These are phyloP conservation scores for Apiospora marii DNA, from an alignment of 2,329 filamentous ascomycete genomes.

Conservation along the genomic window DNA sequence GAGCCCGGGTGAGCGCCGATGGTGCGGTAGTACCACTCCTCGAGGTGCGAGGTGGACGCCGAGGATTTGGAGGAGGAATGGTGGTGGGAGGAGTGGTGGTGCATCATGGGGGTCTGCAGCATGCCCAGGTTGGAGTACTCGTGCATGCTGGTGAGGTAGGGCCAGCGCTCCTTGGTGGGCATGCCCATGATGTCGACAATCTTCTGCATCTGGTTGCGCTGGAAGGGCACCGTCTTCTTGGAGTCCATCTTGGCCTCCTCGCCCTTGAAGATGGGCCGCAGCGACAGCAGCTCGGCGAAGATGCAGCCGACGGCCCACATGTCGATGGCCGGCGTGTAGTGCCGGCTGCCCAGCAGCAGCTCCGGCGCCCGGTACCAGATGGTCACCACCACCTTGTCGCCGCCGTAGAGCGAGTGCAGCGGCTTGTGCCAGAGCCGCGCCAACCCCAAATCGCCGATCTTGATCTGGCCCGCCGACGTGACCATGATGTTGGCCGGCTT, in stretches of 20 bases:
- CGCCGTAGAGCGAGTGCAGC: slow-evolving; percentile 86
- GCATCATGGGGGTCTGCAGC: slow-evolving; percentile 58
- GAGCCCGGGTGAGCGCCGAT: slow-evolving; percentile 40
- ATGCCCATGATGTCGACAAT: slow-evolving; percentile 96
- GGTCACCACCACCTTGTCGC: slow-evolving; percentile 97
- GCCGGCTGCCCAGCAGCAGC: slow-evolving; percentile 87
- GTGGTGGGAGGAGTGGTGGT: slow-evolving; percentile 52
- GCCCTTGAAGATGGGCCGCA: slow-evolving; percentile 96
- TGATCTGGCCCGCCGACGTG: slow-evolving; percentile 86
- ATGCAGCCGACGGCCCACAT: slow-evolving; percentile 99
- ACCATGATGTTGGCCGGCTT: slow-evolving; percentile 99
- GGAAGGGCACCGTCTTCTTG: slow-evolving; percentile 97
- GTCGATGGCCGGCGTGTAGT: slow-evolving; percentile 97
- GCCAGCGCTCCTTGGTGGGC: slow-evolving; percentile 89
- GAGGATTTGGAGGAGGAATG: slow-evolving; percentile 72
- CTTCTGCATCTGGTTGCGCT: slow-evolving; percentile 98
- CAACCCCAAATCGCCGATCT: slow-evolving; percentile 92
- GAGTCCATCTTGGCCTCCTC: slow-evolving; percentile 99
- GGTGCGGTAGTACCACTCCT: slow-evolving; percentile 33
- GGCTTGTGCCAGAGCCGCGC: slow-evolving; percentile 95
- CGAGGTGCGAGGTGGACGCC: slow-evolving; percentile 61
- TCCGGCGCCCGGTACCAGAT: slow-evolving; percentile 99
- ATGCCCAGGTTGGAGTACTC: slow-evolving; percentile 78
- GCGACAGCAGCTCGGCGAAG: slow-evolving; percentile 89
- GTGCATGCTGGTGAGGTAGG: slow-evolving; percentile 82